These are phyloP conservation scores for Paraconiothyrium brasiliense DNA, from an alignment of 2,329 filamentous ascomycete genomes.

Conservation along the genomic window DNA sequence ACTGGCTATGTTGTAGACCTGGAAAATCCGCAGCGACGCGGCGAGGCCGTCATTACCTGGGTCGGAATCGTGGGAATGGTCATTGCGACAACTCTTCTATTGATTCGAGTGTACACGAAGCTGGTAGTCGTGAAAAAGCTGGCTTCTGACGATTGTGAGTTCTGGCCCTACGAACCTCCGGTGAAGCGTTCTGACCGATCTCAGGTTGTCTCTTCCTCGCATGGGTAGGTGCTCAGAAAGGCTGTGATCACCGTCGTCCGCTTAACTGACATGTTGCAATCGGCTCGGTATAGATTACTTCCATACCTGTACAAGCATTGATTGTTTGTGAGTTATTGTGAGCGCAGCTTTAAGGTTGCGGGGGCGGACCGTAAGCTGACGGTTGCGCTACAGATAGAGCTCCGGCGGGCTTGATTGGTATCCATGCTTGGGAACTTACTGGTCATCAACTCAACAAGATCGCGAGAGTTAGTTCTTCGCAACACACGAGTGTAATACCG, in stretches of 20 bases:
- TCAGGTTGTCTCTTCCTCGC: constrained; percentile 22
- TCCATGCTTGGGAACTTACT: constrained; percentile 27
- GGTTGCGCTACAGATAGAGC: constrained; percentile 17
- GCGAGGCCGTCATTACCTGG: constrained; percentile 25
- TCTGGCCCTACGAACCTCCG: background rate
- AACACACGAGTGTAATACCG: background rate
- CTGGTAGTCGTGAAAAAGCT: constrained; percentile 28
- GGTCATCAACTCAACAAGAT: constrained; percentile 25
- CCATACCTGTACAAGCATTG: constrained; percentile 21
- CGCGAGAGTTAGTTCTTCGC: constrained; percentile 15
- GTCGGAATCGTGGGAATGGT: constrained; percentile 29
- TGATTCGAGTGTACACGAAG: constrained; percentile 37
- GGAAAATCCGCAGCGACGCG: constrained; percentile 31
- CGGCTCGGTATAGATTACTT: constrained; percentile 12
- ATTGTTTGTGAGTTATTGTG: constrained; percentile 20
- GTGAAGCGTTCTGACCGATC: constrained; percentile 5
- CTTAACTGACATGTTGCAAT: background rate
- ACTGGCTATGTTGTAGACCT: constrained; percentile 35
- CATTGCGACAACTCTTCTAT: constrained; percentile 25
- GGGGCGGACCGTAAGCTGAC: constrained; percentile 1
- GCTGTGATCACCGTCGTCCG: background rate
- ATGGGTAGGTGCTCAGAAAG: constrained; percentile 16
- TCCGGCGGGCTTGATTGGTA: constrained; percentile 22
- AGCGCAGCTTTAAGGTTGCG: background rate
- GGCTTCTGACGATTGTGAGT: constrained; percentile 35